A percentile compares a stretch with the other conserved stretches of the same genome.
These are phyloP conservation scores for Cornus controversa DNA, from an alignment of 148 eudicot species.

Conservation along the genomic window DNA sequence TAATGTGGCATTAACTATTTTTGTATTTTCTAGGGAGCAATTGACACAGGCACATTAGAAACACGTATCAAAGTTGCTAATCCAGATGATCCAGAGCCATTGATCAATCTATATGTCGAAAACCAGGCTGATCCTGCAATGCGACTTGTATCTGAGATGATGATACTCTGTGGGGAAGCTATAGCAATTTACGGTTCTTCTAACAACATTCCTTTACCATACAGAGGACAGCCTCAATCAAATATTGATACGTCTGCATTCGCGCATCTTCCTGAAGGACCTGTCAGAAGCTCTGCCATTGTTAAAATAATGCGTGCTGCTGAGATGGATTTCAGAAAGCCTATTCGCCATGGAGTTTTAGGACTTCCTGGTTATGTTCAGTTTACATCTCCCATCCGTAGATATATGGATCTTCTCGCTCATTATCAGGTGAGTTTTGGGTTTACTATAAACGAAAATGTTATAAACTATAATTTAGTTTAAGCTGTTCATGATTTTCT, in stretches of 20 bases:
- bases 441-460: background rate
- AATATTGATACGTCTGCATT: slow-evolving; percentile 75
- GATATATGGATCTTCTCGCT: slow-evolving; percentile 99
- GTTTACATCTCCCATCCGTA: slow-evolving; percentile 95
- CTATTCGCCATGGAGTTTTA: slow-evolving; percentile 81
- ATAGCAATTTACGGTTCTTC: slow-evolving; percentile 77
- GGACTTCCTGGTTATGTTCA: slow-evolving; percentile 99
- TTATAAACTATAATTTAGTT: background rate
- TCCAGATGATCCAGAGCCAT: slow-evolving; percentile 91
- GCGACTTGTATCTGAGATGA: slow-evolving; percentile 98
- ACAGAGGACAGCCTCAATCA: slow-evolving; percentile 88
- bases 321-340: slow-evolving; percentile 89
- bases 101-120: slow-evolving; percentile 84
- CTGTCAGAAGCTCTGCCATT: slow-evolving; percentile 73
- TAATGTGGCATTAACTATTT: background rate
- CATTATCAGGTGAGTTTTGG: slow-evolving; percentile 80
- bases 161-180: slow-evolving; percentile 97
- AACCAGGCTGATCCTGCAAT: slow-evolving; percentile 86
- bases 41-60: slow-evolving; percentile 79
- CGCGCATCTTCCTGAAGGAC: slow-evolving; percentile 98
- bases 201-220: slow-evolving; percentile 77
- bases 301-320: slow-evolving; percentile 87
- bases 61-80: slow-evolving; percentile 79
- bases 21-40: slow-evolving; percentile 66
- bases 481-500: too few species aligned